Evolutionary conservation across 106 monocot species (phyloP), one percentile per base, ranked within the genome.

Genomic region (Triglochin maritima): DNA sequence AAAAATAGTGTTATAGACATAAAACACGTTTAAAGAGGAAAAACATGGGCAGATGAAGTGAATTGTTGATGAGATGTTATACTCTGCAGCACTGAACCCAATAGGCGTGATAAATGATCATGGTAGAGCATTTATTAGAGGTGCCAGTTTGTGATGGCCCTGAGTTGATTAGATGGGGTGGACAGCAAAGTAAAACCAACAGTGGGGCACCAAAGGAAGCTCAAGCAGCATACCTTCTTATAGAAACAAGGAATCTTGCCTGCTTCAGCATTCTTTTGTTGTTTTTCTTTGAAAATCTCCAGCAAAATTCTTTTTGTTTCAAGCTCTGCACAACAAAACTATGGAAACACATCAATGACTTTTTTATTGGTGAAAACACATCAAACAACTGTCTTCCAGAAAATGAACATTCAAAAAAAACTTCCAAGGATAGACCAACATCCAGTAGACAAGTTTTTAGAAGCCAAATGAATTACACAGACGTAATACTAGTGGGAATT

Each of bases 261-360:
- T 56, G 86, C 84, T 91, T 96, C 85, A 56, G 87, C 83, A 77
- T 82, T 95, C 72, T 84, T 85, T 72, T 88, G 85, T 55, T 96
- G 96, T 46, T 88, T 81, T 54, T 96, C 91, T 75, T 96, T 96
- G 65, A 96, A 96, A 60, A 96, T 91, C 65, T 96, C 96, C 63
- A 96, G 90, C 75, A 96, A 75, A 67, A 91, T 87, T 73, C 96
- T 88, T 65, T 96, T 96, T 15, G 90, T 96, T 78, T 96, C 96
- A 57, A 96, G 85, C 72, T 96, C 96, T 96, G 82, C 51, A 80
- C 66, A 55, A 42, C 7, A 55, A 49, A 50, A 62, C 13, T 46
- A 15, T 13, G 59, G 15, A 48, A 70, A 6, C 9, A 47, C 9
- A 64, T 64, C 64, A 64, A 2, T 0, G 3, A 44, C 13, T 12